Percentiles rank a stretch among this genome's conserved stretches.
phyloP scores from a whole-genome alignment of 495 filamentous ascomycete species.

The Aspergillus nidulans region DNA sequence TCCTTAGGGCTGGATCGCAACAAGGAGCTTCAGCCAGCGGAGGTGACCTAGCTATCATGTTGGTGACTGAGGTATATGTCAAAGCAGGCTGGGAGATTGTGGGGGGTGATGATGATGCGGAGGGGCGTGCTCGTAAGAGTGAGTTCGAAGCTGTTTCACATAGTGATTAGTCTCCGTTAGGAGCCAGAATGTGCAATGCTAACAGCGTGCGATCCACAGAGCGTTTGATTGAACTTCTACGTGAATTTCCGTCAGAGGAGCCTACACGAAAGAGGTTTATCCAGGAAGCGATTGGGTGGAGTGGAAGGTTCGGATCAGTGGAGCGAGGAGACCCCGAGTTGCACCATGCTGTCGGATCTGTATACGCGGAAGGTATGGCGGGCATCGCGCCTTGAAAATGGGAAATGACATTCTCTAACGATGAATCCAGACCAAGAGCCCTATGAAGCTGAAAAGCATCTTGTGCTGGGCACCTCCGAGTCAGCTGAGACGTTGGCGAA shows the following conservation, averaged over 20 bases:
- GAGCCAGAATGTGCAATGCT: background rate
- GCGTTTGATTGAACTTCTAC: conserved; percentile 59
- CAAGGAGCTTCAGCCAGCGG: conserved; percentile 78
- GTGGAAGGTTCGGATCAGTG: conserved; percentile 73
- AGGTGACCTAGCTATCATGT: conserved; percentile 78
- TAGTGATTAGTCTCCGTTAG: background rate
- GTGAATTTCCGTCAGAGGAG: conserved; percentile 76
- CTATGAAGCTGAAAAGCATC: conserved; percentile 89
- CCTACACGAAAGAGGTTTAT: conserved; percentile 89
- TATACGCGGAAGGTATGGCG: conserved; percentile 76
- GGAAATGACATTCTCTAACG: conserved; percentile 11
- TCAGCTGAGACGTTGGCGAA: conserved; percentile 73
- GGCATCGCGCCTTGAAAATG: background rate
- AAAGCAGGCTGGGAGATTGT: conserved; percentile 74
- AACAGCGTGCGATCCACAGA: conserved; percentile 26
- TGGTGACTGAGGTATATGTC: conserved; percentile 83
- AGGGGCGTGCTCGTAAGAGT: conserved; percentile 42
- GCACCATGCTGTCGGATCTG: conserved; percentile 84
- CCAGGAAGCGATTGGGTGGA: conserved; percentile 86
- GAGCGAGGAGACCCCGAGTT: conserved; percentile 93
- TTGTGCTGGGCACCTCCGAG: conserved; percentile 84
- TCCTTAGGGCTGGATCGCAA: conserved; percentile 72
- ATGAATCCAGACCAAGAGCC: conserved; percentile 64
- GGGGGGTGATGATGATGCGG: conserved; percentile 45
- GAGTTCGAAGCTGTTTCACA: conserved; percentile 14